phyloP scores from a whole-genome alignment of 129 eudicot genomes.

The Gnaphalium uliginosum region DNA sequence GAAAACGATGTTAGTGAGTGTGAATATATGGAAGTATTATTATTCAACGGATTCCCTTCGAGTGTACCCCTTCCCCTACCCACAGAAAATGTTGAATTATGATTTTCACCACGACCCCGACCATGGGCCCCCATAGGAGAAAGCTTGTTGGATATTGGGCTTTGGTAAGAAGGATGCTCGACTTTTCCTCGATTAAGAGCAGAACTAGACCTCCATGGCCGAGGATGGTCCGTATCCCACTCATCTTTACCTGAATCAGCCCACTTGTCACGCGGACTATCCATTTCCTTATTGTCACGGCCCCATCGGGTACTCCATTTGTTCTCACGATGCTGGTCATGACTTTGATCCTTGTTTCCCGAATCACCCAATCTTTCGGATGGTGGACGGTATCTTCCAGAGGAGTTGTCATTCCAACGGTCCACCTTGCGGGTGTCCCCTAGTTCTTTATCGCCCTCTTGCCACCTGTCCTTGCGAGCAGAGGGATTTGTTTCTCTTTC shows the following conservation, averaged over 20 bases:
- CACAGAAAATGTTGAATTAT: conserved; percentile 45
- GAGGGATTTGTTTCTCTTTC: conserved; percentile 78
- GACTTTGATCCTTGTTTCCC: conserved; percentile 51
- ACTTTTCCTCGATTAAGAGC: conserved; percentile 61
- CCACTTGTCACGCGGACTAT: conserved; percentile 54
- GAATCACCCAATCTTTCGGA: conserved; percentile 68
- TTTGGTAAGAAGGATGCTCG: conserved; percentile 61
- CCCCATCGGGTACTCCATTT: conserved; percentile 98
- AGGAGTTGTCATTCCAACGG: conserved; percentile 58
- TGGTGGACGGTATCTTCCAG: conserved; percentile 57
- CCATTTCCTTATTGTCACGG: conserved; percentile 62
- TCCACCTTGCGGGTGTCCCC: conserved; percentile 66
- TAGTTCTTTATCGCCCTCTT: conserved; percentile 76
- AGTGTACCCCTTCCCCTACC: conserved; percentile 62
- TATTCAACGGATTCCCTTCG: conserved; percentile 45
- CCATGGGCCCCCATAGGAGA: conserved; percentile 57
- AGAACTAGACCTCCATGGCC: conserved; percentile 92
- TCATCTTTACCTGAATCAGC: conserved; percentile 54
- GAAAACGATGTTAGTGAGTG: conserved; percentile 41
- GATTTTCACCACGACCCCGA: conserved; percentile 73
- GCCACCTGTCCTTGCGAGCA: conserved; percentile 77
- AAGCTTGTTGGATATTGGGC: conserved; percentile 50
- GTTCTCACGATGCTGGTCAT: conserved; percentile 84
- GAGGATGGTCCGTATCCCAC: conserved; percentile 71
- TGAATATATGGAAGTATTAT: conserved; percentile 18